A percentile compares a stretch with the other conserved stretches of the same genome.
Conservation (phyloP, 2,329 filamentous ascomycete species). For the Purpureocillium lavendulum region DNA sequence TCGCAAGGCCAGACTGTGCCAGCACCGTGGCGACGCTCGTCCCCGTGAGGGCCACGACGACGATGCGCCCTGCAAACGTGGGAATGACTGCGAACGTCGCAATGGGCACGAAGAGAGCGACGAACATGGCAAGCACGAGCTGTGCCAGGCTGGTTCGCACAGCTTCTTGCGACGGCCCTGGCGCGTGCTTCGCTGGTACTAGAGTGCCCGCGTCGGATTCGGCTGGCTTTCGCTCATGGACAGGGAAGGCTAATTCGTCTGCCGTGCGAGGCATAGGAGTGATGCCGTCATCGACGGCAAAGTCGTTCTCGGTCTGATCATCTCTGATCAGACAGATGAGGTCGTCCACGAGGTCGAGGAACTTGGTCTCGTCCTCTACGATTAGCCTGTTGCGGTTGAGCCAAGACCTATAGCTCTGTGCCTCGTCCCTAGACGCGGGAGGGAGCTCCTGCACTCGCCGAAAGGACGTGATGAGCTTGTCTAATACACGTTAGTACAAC, state of each 20-base stretch:
- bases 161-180: neutral
- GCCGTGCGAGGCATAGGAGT: constrained; percentile 14
- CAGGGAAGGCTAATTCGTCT: constrained; percentile 5
- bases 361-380: constrained; percentile 49
- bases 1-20: constrained; percentile 15
- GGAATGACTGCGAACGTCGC: constrained; percentile 50
- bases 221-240: constrained; percentile 1
- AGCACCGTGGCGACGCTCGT: constrained; percentile 29
- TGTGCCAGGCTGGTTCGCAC: neutral
- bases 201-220: constrained; percentile 1
- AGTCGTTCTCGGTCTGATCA: constrained; percentile 4
- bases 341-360: constrained; percentile 47
- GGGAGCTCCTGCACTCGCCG: constrained; percentile 40
- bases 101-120: constrained; percentile 44
- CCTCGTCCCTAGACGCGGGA: constrained; percentile 40
- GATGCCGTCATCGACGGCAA: constrained; percentile 10
- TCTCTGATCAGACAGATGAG: constrained; percentile 32
- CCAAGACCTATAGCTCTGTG: constrained; percentile 40
- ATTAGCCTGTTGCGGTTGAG: constrained; percentile 46
- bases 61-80: constrained; percentile 47
- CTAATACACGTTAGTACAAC: too few relatives aligned
- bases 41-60: constrained; percentile 45
- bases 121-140: constrained; percentile 12
- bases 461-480: constrained; percentile 52
- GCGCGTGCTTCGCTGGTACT: neutral